phyloP scores from a whole-genome alignment of 257 asterid species.

The Forsythia suspensa region DNA sequence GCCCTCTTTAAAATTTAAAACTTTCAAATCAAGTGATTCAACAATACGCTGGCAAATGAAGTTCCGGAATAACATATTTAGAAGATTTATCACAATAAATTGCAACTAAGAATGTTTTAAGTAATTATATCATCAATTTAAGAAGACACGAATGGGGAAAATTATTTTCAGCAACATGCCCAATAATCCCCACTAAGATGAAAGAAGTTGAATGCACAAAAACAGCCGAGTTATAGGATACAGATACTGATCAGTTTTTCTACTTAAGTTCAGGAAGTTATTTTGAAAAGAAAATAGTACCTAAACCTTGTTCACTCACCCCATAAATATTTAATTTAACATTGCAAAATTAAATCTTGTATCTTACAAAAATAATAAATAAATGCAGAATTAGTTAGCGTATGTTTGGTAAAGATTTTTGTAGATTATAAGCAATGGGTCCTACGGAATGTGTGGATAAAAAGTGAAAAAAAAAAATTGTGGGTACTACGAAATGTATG shows the following conservation, averaged over 20 bases:
- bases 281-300: background rate
- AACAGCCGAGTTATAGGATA: background rate
- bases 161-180: background rate
- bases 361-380: background rate
- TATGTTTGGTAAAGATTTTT: no score
- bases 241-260: background rate
- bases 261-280: background rate
- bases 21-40: no score
- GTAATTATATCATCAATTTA: background rate
- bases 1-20: no score
- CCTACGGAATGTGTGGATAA: no score
- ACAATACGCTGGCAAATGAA: no score
- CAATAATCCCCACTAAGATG: background rate
- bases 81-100: background rate
- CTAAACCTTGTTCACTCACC: background rate
- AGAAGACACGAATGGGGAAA: conserved; percentile 3
- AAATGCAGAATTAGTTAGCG: background rate
- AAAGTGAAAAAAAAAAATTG: no score
- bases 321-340: background rate
- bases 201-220: background rate
- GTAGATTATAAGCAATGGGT: no score
- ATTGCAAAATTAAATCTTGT: background rate
- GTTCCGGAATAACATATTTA: background rate
- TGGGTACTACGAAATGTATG: no score
- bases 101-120: conserved; percentile 2